phyloP scores from a whole-genome alignment of 331 rosid genomes.

The Quercus phellos region DNA sequence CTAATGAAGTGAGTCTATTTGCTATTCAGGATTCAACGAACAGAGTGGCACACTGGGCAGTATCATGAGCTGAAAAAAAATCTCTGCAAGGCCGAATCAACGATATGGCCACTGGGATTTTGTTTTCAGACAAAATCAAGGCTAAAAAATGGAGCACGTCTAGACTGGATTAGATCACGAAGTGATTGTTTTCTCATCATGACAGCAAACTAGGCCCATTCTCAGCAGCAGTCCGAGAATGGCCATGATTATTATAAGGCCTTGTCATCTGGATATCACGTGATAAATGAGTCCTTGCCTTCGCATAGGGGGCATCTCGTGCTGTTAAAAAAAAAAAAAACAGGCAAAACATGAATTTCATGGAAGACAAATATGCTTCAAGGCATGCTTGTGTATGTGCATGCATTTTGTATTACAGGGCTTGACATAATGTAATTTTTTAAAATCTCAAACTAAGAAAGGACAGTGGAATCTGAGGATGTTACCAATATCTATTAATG shows the following conservation, averaged over 20 bases:
- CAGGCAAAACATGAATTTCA: conserved; percentile 1
- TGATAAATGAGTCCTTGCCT: conserved; percentile 74
- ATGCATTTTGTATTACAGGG: too few species aligned
- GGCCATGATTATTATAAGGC: conserved; percentile 55
- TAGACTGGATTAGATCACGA: conserved; percentile 10
- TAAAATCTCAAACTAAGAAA: not conserved
- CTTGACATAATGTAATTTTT: not conserved
- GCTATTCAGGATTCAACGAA: not conserved
- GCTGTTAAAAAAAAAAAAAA: conserved; percentile 37
- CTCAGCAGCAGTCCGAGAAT: conserved; percentile 70
- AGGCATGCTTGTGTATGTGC: not conserved
- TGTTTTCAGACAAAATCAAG: not conserved
- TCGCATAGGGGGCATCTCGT: conserved; percentile 93
- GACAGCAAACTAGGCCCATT: conserved; percentile 82
- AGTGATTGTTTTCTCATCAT: conserved; percentile 24
- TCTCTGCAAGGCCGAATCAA: not conserved
- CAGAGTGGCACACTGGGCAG: too few species aligned
- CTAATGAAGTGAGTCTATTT: not conserved
- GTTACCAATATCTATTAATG: not conserved
- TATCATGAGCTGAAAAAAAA: not conserved
- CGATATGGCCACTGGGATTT: not conserved
- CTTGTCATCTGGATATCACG: conserved; percentile 80
- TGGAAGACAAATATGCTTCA: conserved; percentile 1
- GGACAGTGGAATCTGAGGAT: not conserved
- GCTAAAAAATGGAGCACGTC: not conserved